Evolutionary conservation across 495 filamentous ascomycete genomes (phyloP).

Genomic region (Daldinia vernicosa): DNA sequence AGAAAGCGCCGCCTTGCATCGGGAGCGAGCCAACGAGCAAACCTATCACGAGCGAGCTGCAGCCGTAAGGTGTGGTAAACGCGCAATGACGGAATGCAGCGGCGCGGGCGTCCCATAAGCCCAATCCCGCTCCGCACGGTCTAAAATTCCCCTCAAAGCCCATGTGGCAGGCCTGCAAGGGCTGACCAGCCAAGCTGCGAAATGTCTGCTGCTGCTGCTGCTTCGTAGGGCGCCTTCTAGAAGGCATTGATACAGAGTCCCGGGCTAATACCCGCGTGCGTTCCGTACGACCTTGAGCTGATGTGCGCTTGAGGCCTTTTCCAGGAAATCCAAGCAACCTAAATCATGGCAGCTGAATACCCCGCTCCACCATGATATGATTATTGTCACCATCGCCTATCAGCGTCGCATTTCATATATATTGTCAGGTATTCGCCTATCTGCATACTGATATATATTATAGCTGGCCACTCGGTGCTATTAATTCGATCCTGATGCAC

Average conservation of each 20-base stretch:
- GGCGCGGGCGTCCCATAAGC: slow-evolving; percentile 18
- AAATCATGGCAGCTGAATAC: slow-evolving; percentile 20
- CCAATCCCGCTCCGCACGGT: slow-evolving; percentile 14
- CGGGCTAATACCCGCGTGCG: slow-evolving; percentile 10
- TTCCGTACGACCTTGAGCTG: slow-evolving; percentile 21
- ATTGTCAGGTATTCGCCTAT: neutral
- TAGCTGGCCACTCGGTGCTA: neutral
- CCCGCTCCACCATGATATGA: slow-evolving; percentile 20
- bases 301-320: slow-evolving; percentile 16
- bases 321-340: slow-evolving; percentile 3
- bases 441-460: neutral
- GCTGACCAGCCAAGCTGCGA: slow-evolving; percentile 21
- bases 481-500: neutral
- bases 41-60: slow-evolving; percentile 34
- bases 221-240: slow-evolving; percentile 38
- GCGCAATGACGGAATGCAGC: slow-evolving; percentile 45
- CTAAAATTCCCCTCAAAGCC: slow-evolving; percentile 10
- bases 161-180: slow-evolving; percentile 43
- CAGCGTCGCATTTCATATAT: slow-evolving; percentile 2
- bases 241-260: slow-evolving; percentile 23
- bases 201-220: neutral
- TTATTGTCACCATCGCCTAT: neutral
- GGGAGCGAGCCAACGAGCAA: slow-evolving; percentile 38
- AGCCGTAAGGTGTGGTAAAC: slow-evolving; percentile 32
- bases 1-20: slow-evolving; percentile 49